Evolutionary conservation across 192 early-diverging fungal species (phyloP), one percentile per base, ranked within the genome.

Genomic region (Irineochytrium annulatum): DNA sequence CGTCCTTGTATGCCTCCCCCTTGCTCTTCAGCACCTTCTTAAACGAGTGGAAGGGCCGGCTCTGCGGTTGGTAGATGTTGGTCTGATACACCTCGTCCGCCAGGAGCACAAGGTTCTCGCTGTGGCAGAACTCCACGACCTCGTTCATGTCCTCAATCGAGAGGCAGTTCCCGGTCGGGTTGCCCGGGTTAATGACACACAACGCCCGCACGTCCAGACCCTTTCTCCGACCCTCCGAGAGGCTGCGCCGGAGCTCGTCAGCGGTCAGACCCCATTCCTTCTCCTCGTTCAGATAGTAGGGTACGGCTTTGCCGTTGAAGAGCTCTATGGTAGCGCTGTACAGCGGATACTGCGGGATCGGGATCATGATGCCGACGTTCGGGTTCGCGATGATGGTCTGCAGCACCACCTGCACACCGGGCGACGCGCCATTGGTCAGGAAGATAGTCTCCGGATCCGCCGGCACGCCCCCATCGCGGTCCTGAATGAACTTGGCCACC

Each of bases 21-120:
- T 92, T 88, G 41, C 86, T 73, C 58, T 78, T 79, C 26, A 96
- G 77, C 3, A 96, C 84, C 78, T 99, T 95, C 68, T 95, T 95
- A 82, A 99, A 96, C 33, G 91, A 93, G 69, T 90, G 89, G 74
- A 97, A 99, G 26, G 96, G 96, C 28, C 85, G 84, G 14, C 81
- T 67, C 26, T 72, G 68, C 27, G 85, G 85, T 14, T 79, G 74
- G 78, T 97, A 97, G 52, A 93, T 87, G 73, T 97, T 97, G 52
- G 91, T 88, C 77, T 99, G 96, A 74, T 99, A 99, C 27, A 99
- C 96, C 65, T 99, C 96, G 74, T 99, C 96, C 0, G 96, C 96
- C 24, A 99, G 68, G 2, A 99, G 63, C 16, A 96, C 86, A 37
- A 99, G 73, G 24, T 67, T 79, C 67, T 99, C 86, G 44, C 73